Evolutionary conservation across 352 stramenopile genomes (phyloP), one percentile per base, ranked within the genome.

Genomic region (Phytophthora agathidicida): DNA sequence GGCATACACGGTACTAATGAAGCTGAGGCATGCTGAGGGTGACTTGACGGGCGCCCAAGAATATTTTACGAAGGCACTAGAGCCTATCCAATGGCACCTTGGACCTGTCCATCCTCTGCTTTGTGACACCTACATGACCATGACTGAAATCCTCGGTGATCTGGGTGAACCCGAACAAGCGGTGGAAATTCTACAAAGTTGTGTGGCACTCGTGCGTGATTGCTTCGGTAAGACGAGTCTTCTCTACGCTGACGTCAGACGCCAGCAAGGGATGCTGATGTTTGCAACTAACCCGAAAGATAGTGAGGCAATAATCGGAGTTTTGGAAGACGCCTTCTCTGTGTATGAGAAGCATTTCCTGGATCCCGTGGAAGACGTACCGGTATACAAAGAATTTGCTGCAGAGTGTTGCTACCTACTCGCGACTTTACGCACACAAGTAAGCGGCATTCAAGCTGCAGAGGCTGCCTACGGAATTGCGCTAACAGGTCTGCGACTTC

Each of bases 261-360:
- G 63, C 9, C 44, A 71, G 22, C 77, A 90, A 59, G 83, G 71
- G 0, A 36, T 58, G 14, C 8, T 84, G 1, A 67, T 90, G 17
- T 35, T 63, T 5, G 23, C 56, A 30, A 37, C 43, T 23, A 56
- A 63, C 37, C 42, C 37, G 11, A 45, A 7, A 7, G 13, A 28
- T 7, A 32, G n/a, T 11, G 71, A 84, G 8, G 65, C 82, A 32
- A 68, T 73, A 7, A 54, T 74, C 7, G 70, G 68, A 1, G 52
- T 92, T 0, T 43, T 88, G 10, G 76, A 90, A 57, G 83, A 92
- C 13, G 69, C 76, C 0, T 58, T 86, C 16, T 57, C 53, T 10
- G 57, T 89, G 2, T 90, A 90, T 48, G 78, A 89, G 28, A 65
- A 53, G 7, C 57, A 80, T 32, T 72, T 87, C 28, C 30, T 56